These are phyloP conservation scores for Leishmania tropica DNA, from an alignment of 208 protist species.

Conservation along the genomic window DNA sequence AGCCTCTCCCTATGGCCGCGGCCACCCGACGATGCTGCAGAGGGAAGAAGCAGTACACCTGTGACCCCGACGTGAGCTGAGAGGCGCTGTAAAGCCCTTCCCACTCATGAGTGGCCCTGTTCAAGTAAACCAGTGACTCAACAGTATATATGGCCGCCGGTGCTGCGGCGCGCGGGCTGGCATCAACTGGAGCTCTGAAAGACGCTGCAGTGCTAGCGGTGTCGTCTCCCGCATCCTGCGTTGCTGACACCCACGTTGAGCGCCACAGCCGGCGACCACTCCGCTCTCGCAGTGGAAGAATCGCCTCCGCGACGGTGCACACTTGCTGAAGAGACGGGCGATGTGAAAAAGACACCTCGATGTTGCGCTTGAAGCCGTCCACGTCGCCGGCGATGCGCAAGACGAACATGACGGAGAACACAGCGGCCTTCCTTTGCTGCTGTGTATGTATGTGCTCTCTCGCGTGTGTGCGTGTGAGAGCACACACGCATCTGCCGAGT, in stretches of 20 bases:
- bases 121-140: slow-evolving; percentile 44
- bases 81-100: slow-evolving; percentile 54
- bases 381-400: slow-evolving; percentile 37
- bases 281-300: slow-evolving; percentile 32
- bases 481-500: neutral
- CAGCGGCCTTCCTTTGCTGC: neutral
- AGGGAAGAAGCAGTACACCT: slow-evolving; percentile 61
- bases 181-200: neutral
- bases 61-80: slow-evolving; percentile 57
- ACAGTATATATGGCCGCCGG: slow-evolving; percentile 18
- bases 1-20: neutral
- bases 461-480: neutral
- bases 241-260: slow-evolving; percentile 3
- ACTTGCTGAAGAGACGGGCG: slow-evolving; percentile 64
- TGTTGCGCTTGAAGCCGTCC: slow-evolving; percentile 36
- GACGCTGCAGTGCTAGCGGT: neutral
- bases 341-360: slow-evolving; percentile 54
- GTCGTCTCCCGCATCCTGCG: neutral
- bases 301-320: slow-evolving; percentile 46
- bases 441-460: neutral
- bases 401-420: slow-evolving; percentile 31
- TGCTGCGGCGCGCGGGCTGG: neutral
- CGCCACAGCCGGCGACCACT: slow-evolving; percentile 1
- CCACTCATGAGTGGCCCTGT: slow-evolving; percentile 49
- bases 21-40: slow-evolving; percentile 9